Percentiles rank a stretch among this genome's conserved stretches.
Evolutionary conservation across 2,329 filamentous ascomycete species (phyloP).

Genomic region (Trichoderma koningiopsis): DNA sequence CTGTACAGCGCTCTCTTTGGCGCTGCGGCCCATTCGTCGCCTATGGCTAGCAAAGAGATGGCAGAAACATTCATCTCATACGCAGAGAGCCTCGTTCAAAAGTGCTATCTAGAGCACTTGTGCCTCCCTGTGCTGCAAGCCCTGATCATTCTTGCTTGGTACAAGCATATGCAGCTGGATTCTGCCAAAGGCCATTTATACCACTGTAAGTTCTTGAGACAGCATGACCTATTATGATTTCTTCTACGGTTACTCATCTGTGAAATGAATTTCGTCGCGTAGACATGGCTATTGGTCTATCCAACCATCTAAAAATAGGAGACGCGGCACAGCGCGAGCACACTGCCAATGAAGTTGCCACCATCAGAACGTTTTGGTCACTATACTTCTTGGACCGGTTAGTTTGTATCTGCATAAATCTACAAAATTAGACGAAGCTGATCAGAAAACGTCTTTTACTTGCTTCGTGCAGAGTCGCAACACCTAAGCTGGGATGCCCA

Average conservation of each 20-base stretch:
- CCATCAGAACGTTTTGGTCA: constrained; percentile 22
- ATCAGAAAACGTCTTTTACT: neutral
- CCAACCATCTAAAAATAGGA: constrained; percentile 11
- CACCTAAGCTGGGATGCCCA: constrained; percentile 8
- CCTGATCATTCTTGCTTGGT: constrained; percentile 16
- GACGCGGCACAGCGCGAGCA: neutral
- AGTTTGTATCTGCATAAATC: neutral
- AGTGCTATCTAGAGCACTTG: constrained; percentile 23
- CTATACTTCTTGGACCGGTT: constrained; percentile 22
- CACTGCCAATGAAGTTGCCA: constrained; percentile 11
- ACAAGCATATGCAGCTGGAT: constrained; percentile 19
- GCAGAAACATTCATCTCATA: constrained; percentile 22
- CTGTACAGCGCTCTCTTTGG: constrained; percentile 20
- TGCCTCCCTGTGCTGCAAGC: constrained; percentile 20
- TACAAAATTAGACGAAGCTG: neutral
- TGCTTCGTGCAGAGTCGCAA: neutral
- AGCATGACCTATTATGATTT: neutral
- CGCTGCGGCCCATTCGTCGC: constrained; percentile 20
- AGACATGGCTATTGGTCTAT: constrained; percentile 26
- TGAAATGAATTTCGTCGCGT: neutral
- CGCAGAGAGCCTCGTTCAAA: constrained; percentile 21
- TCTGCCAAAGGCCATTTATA: constrained; percentile 22
- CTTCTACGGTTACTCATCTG: neutral
- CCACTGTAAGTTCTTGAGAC: constrained; percentile 6
- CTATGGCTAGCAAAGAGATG: neutral